phyloP scores from a whole-genome alignment of 345 rosid genomes.

The Reutealis trisperma region DNA sequence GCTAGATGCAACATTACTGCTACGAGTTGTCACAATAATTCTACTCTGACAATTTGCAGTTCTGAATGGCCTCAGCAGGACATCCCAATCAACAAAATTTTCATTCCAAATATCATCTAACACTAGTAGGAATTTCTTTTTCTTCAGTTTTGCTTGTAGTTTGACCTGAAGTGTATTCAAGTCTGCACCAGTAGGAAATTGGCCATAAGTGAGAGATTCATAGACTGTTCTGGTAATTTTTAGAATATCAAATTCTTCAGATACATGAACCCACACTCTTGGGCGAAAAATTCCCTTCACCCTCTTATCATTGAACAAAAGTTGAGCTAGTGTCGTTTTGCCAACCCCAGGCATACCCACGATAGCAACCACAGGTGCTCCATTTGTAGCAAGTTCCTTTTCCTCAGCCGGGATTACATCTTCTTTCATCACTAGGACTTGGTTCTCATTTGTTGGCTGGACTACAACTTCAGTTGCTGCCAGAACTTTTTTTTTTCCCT shows the following conservation, averaged over 20 bases:
- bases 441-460: no score
- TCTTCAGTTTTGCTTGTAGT: background rate
- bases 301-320: background rate
- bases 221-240: background rate
- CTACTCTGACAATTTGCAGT: slow-evolving; percentile 11
- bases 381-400: no score
- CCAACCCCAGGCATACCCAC: slow-evolving; percentile 10
- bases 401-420: no score
- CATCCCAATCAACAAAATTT: background rate
- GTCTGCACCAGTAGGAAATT: background rate
- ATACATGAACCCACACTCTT: slow-evolving; percentile 10
- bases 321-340: slow-evolving; percentile 17
- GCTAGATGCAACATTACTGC: background rate
- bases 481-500: no score
- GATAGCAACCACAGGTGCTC: background rate
- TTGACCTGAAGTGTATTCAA: slow-evolving; percentile 12
- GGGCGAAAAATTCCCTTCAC: background rate
- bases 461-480: no score
- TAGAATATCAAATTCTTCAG: slow-evolving; percentile 2
- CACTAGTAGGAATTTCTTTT: slow-evolving; percentile 3
- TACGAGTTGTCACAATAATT: slow-evolving; percentile 24
- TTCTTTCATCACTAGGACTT: no score
- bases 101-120: slow-evolving; percentile 30
- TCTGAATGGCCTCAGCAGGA: background rate
- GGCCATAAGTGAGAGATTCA: background rate